Percentiles rank a stretch among this genome's conserved stretches.
Conservation (phyloP, 2,329 filamentous ascomycete genomes). For the Trichothecium roseum region DNA sequence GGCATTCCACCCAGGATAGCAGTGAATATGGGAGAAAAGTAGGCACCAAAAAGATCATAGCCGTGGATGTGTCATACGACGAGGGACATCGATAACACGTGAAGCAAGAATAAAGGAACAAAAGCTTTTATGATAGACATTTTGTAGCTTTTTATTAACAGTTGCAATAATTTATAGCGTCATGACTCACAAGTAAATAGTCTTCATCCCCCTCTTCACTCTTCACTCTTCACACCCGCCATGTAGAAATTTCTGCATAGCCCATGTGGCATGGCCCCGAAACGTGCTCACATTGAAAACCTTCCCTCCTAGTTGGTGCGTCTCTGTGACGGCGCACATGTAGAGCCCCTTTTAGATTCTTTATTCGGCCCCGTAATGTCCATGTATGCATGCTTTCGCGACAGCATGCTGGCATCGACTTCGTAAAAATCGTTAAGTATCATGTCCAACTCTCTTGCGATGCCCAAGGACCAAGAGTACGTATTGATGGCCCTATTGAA, state of each 20-base stretch:
- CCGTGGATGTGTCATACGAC: background rate
- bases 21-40: too few species aligned
- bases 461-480: constrained; percentile 14
- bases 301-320: background rate
- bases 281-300: background rate
- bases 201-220: too few species aligned
- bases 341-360: background rate
- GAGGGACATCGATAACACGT: background rate
- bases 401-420: constrained; percentile 5
- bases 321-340: background rate
- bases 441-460: constrained; percentile 16
- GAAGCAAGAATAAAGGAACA: background rate
- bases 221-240: too few species aligned
- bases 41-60: too few species aligned
- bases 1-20: too few species aligned
- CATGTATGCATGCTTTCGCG: constrained; percentile 9
- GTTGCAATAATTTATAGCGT: too few species aligned
- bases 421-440: constrained; percentile 17
- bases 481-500: constrained; percentile 11
- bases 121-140: too few species aligned
- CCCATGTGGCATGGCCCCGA: too few species aligned
- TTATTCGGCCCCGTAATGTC: background rate
- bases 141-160: too few species aligned
- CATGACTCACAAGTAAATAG: too few species aligned
- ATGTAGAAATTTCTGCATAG: too few species aligned